Evolutionary conservation across 345 rosid genomes (phyloP).

Genomic region (Salix purpurea): DNA sequence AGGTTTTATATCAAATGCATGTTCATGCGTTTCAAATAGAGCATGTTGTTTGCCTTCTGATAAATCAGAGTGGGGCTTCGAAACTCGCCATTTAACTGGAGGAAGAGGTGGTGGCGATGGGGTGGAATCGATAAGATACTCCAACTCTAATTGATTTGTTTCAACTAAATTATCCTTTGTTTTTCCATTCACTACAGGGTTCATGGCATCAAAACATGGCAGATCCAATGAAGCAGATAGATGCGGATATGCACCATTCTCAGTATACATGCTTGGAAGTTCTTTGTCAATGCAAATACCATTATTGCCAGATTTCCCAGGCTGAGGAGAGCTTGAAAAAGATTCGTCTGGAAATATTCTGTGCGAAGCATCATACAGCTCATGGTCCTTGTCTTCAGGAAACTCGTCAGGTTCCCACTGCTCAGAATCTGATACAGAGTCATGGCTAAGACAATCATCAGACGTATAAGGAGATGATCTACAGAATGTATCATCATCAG

Average conservation of each 20-base stretch:
- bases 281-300: conserved; percentile 12
- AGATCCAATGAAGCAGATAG: conserved; percentile 41
- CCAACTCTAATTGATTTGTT: conserved; percentile 24
- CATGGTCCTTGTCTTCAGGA: conserved; percentile 43
- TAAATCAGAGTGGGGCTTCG: conserved; percentile 34
- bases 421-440: conserved; percentile 71
- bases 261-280: conserved; percentile 18
- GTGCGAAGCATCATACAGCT: conserved; percentile 39
- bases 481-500: conserved; percentile 86
- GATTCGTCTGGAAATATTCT: conserved; percentile 37
- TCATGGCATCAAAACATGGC: conserved; percentile 49
- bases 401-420: conserved; percentile 72
- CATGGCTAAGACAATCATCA: conserved; percentile 56
- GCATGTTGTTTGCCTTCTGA: conserved; percentile 33
- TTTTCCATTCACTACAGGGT: conserved; percentile 27
- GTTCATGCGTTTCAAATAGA: conserved; percentile 28
- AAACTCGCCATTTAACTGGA: conserved; percentile 62
- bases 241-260: conserved; percentile 38
- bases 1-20: conserved; percentile 32
- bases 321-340: conserved; percentile 35
- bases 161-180: conserved; percentile 14
- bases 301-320: conserved; percentile 14
- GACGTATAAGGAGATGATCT: conserved; percentile 71
- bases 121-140: conserved; percentile 29
- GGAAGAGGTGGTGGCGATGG: conserved; percentile 75